Percentiles rank a stretch among this genome's conserved stretches.
phyloP scores from a whole-genome alignment of 176 grass and related monocot genomes.

The Oryza officinalis region DNA sequence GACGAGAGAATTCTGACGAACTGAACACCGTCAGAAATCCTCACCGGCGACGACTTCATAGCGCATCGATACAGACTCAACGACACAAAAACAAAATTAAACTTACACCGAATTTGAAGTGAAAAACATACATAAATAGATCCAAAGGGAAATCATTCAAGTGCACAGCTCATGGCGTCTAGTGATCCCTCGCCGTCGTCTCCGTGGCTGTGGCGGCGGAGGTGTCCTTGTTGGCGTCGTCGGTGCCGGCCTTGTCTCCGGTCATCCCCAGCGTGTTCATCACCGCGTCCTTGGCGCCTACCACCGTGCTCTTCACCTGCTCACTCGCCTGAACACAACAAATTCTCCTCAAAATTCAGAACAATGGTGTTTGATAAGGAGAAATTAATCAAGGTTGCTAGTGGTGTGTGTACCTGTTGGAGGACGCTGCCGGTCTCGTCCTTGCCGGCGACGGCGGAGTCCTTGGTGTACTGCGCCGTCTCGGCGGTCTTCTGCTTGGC shows the following conservation, averaged over 20 bases:
- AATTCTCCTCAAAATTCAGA: background rate
- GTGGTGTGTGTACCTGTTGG: constrained; percentile 48
- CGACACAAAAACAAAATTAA: background rate
- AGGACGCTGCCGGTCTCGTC: constrained; percentile 58
- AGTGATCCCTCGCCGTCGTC: constrained; percentile 39
- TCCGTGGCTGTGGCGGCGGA: constrained; percentile 11
- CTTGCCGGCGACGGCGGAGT: constrained; percentile 40
- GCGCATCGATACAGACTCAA: constrained; percentile 6
- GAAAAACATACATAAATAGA: background rate
- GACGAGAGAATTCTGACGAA: background rate
- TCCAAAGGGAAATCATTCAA: background rate
- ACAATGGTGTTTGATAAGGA: background rate
- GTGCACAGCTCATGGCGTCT: background rate
- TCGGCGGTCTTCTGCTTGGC: constrained; percentile 44
- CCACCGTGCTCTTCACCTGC: constrained; percentile 55
- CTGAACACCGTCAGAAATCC: background rate
- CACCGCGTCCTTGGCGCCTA: constrained; percentile 66
- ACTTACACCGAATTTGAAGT: constrained; percentile 12
- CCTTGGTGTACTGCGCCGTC: constrained; percentile 48
- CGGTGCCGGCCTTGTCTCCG: background rate
- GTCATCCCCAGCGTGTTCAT: constrained; percentile 62
- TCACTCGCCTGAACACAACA: constrained; percentile 40
- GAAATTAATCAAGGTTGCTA: background rate
- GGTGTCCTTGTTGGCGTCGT: constrained; percentile 2
- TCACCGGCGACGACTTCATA: background rate